Percentiles rank a stretch among this genome's conserved stretches.
Conservation (phyloP, 768 basidiomycete species). For the Dictyophora rubrovolvata region DNA sequence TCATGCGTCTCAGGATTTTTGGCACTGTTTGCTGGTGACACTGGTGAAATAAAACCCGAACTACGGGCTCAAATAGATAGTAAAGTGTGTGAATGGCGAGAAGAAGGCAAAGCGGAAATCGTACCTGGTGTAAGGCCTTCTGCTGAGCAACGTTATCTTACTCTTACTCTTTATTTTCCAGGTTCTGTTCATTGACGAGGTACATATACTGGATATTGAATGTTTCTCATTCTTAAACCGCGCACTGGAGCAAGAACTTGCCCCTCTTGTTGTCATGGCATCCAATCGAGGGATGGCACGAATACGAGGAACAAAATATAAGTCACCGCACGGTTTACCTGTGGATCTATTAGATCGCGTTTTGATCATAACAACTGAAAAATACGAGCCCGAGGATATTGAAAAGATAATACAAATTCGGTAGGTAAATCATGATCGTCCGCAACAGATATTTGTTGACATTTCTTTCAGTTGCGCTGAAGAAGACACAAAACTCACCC, state of each 20-base stretch:
- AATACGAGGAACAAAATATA: slow-evolving; percentile 91
- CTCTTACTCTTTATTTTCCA: slow-evolving; percentile 20
- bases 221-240: slow-evolving; percentile 98
- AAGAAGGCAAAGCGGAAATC: slow-evolving; percentile 97
- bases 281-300: slow-evolving; percentile 92
- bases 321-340: slow-evolving; percentile 90
- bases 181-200: slow-evolving; percentile 99
- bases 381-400: slow-evolving; percentile 76
- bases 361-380: slow-evolving; percentile 88
- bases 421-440: slow-evolving; percentile 29
- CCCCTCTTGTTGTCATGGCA: slow-evolving; percentile 97
- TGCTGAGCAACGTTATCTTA: not conserved
- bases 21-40: slow-evolving; percentile 90
- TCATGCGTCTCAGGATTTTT: slow-evolving; percentile 49
- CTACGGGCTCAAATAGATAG: slow-evolving; percentile 92
- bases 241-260: slow-evolving; percentile 85
- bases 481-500: slow-evolving; percentile 80
- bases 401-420: slow-evolving; percentile 89
- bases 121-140: slow-evolving; percentile 73
- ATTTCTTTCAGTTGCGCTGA: slow-evolving; percentile 62
- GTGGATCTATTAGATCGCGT: slow-evolving; percentile 92
- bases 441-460: not conserved
- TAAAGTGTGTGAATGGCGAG: slow-evolving; percentile 95
- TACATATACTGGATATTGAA: slow-evolving; percentile 99
- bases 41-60: slow-evolving; percentile 97